Evolutionary conservation across 179 eudicot genomes (phyloP).

Genomic region (Heliamphora pulchella): DNA sequence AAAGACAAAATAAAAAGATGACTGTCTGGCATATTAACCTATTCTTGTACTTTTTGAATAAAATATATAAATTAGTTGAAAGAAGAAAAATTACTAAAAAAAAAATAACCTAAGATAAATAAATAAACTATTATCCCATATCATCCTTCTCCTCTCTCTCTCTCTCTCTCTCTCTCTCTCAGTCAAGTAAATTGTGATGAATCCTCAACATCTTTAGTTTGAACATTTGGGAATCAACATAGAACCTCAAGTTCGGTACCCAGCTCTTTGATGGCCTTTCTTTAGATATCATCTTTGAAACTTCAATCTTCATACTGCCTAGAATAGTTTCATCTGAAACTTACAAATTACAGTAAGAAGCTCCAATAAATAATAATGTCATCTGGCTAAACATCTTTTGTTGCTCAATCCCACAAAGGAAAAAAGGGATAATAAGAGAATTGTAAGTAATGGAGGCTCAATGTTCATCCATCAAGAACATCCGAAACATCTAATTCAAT

Average conservation of each 20-base stretch:
- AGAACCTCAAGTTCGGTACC: too few relatives aligned
- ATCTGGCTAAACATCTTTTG: slow-evolving; percentile 2
- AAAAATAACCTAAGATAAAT: too few relatives aligned
- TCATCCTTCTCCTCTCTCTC: too few relatives aligned
- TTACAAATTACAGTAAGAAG: not conserved
- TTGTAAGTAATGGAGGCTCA: not conserved
- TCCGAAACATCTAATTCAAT: not conserved
- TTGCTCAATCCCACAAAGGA: not conserved
- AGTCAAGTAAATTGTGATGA: not conserved
- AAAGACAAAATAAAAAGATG: too few relatives aligned
- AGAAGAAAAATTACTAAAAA: too few relatives aligned
- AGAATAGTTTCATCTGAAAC: not conserved
- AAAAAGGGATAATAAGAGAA: not conserved
- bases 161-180: too few relatives aligned
- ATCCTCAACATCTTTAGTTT: not conserved
- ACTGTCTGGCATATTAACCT: too few relatives aligned
- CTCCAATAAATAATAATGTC: not conserved
- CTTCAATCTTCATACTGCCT: not conserved
- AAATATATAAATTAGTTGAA: too few relatives aligned
- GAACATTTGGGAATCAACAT: not conserved
- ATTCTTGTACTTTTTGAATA: too few relatives aligned
- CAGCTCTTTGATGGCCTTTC: too few relatives aligned
- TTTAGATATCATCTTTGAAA: not conserved
- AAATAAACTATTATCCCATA: too few relatives aligned
- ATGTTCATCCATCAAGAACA: not conserved